Evolutionary conservation across 2,329 filamentous ascomycete genomes (phyloP).

Genomic region (Paraphoma sp.): DNA sequence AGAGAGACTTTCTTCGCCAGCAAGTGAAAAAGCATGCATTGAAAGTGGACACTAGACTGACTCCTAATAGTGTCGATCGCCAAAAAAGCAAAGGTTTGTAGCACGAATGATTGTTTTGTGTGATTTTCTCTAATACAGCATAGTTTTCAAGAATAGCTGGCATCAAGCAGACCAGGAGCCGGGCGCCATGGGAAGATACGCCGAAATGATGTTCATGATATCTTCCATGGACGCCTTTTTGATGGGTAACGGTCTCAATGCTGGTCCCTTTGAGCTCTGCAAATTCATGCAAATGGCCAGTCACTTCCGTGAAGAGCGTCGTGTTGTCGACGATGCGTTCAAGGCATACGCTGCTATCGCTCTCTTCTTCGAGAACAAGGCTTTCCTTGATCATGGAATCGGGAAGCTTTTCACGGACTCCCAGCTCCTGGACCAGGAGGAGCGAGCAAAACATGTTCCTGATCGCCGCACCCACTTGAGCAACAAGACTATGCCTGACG

Average conservation of each 20-base stretch:
- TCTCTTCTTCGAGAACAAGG: constrained; percentile 26
- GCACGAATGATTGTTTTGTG: neutral
- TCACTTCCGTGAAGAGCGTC: constrained; percentile 23
- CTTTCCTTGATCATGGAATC: constrained; percentile 47
- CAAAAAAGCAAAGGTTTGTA: constrained; percentile 45
- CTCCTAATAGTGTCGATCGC: constrained; percentile 25
- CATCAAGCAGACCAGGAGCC: constrained; percentile 55
- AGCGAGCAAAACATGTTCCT: constrained; percentile 48
- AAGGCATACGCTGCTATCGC: constrained; percentile 27
- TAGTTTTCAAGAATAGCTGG: constrained; percentile 54
- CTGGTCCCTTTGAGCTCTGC: constrained; percentile 30
- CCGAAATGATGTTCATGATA: constrained; percentile 48
- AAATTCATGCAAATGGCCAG: constrained; percentile 25
- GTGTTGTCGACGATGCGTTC: constrained; percentile 31
- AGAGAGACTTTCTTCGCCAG: constrained; percentile 37
- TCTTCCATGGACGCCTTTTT: constrained; percentile 31
- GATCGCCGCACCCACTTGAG: constrained; percentile 49
- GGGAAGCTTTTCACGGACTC: constrained; percentile 47
- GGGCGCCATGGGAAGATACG: constrained; percentile 46
- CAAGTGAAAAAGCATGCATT: neutral
- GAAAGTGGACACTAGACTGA: neutral
- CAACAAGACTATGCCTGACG: constrained; percentile 43
- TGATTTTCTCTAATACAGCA: neutral
- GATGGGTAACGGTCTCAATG: constrained; percentile 18
- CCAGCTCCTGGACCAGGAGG: constrained; percentile 49